Evolutionary conservation across 306 rosid species (phyloP).

Genomic region (Dalbergia cochinchinensis): DNA sequence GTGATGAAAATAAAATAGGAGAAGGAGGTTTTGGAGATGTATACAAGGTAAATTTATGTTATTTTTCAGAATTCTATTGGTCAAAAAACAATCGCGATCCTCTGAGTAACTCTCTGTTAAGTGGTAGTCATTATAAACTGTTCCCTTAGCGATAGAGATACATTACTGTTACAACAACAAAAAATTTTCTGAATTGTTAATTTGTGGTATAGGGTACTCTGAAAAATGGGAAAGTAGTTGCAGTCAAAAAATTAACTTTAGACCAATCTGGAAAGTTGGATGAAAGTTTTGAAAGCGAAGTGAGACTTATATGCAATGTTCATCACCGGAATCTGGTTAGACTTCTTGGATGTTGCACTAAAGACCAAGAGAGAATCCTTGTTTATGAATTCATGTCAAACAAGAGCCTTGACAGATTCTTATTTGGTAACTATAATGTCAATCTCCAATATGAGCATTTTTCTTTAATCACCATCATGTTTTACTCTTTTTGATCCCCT

Average conservation of each 20-base stretch:
- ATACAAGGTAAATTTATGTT: conserved; percentile 58
- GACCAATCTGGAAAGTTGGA: conserved; percentile 58
- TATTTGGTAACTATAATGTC: conserved; percentile 61
- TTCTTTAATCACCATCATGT: not conserved
- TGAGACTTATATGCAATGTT: conserved; percentile 75
- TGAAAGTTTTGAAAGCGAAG: conserved; percentile 68
- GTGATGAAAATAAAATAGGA: conserved; percentile 69
- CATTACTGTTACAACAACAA: not conserved
- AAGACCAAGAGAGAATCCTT: conserved; percentile 74
- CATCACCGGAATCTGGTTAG: conserved; percentile 76
- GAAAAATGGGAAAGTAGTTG: conserved; percentile 71
- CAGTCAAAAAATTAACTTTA: conserved; percentile 67
- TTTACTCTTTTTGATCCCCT: not conserved
- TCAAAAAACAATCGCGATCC: not conserved
- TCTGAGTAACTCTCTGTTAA: not conserved
- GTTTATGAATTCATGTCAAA: conserved; percentile 78
- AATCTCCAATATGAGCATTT: not conserved
- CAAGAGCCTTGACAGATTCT: conserved; percentile 68
- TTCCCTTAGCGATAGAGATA: not conserved
- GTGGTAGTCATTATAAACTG: not conserved
- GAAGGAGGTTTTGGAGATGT: conserved; percentile 85
- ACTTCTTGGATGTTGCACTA: conserved; percentile 75
- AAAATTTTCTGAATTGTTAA: not conserved
- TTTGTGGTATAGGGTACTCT: conserved; percentile 64
- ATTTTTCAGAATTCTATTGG: not conserved